Base-by-base conservation (phyloP, 805 yeast genomes). In the Ogataea ramenticola region DNA sequence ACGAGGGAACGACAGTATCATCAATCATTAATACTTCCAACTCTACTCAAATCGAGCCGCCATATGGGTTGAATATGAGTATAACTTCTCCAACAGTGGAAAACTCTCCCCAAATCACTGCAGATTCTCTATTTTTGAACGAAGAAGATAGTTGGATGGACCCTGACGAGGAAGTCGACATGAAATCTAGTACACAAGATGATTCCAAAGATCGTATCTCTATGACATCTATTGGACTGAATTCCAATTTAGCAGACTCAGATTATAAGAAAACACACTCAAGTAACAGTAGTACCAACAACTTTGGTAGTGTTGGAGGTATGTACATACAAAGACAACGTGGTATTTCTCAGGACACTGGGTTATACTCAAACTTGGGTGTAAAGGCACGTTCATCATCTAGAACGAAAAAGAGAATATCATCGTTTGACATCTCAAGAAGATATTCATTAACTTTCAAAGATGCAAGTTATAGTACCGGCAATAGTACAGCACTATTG, bases 111-210 rank as follows among this genome's bases (percentile, higher is more conserved):
- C 40, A 37, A 26, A 3, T 49, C 15, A 48, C 48, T 2, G 43
- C 56, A 15, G 46, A 71, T 15, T 54, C 64, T 3, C 36, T 70
- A 36, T 68, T 73, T 50, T 56, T 63, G 3, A 34, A 34, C n/a
- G 58, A 70, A 14, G 77, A 71, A 7, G 72, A 70, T 35, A 64
- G 71, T 17, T 75, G 80, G 80, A 74, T 75, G 79, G 79, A 74
- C 43, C 72, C 78, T 3, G 51, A 58, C 42, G 65, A 58, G 24
- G 30, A 16, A 11, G 34, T 7, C 15, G 52, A 46, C 16, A 46
- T 22, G 29, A 19, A 26, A 17, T 14, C 20, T 17, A 19, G 9
- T 15, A 11, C 17, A 6, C 27, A 24, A 24, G 27, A 24, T 14
- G 29, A 24, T 7, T 24, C 29, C 4, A 24, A 14, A 24, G 31